phyloP scores from a whole-genome alignment of 1,139 yeast species.

The Meyerozyma guilliermondii region DNA sequence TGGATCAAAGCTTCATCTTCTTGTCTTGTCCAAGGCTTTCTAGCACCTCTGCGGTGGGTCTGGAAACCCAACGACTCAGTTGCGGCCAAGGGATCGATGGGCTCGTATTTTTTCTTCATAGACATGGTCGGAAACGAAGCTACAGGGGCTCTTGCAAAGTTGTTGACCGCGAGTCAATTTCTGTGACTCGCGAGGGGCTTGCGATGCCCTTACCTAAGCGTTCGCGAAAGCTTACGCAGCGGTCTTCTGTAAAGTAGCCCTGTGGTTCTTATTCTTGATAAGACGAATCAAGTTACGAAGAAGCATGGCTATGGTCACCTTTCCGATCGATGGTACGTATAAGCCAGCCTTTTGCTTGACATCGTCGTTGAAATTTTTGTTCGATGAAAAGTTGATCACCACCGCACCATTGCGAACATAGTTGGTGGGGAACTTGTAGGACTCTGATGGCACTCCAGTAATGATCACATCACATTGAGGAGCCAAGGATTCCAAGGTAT shows the following conservation, averaged over 20 bases:
- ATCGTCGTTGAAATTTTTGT: slow-evolving; percentile 75
- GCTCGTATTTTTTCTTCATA: slow-evolving; percentile 8
- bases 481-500: slow-evolving; percentile 58
- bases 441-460: slow-evolving; percentile 87
- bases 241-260: not conserved
- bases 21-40: slow-evolving; percentile 65
- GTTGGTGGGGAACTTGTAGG: slow-evolving; percentile 81
- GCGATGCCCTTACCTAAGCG: not conserved
- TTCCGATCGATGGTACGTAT: slow-evolving; percentile 93
- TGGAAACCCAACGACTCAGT: slow-evolving; percentile 75
- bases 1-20: slow-evolving; percentile 50
- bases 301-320: slow-evolving; percentile 92
- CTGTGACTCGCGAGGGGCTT: not conserved
- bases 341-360: slow-evolving; percentile 83
- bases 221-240: not conserved
- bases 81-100: slow-evolving; percentile 61
- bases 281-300: slow-evolving; percentile 81
- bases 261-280: slow-evolving; percentile 50
- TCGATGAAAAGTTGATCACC: slow-evolving; percentile 84
- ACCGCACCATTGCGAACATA: slow-evolving; percentile 82
- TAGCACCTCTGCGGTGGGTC: slow-evolving; percentile 56
- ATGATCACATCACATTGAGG: slow-evolving; percentile 82
- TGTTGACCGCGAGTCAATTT: not conserved
- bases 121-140: not conserved
- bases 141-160: not conserved